Base-by-base conservation (phyloP, 176 grass and related monocot genomes). In the Bothriochloa decipiens region DNA sequence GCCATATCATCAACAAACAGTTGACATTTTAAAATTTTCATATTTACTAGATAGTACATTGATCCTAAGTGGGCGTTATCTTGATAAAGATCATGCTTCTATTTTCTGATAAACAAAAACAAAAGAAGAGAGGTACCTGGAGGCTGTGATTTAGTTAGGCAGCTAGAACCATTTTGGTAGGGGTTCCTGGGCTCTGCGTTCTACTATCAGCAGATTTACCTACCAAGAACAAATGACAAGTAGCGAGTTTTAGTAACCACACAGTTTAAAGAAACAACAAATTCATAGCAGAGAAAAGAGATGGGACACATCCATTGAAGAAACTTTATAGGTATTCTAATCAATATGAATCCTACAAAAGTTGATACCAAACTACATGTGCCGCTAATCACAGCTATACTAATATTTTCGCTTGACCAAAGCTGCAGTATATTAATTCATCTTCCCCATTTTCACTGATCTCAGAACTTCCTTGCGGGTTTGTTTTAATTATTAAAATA, bases 131-230 rank as follows among this genome's bases (percentile, higher is more conserved):
- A 75, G 26, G 45, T 55, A 75, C 72, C 73, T 76, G 46, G 72
- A 74, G 16, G 25, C 45, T 0, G 28, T 27, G 55, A 22, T 13
- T 79, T 8, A 26, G 20, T 35, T 36, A 92, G 81, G 84, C 18
- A 6, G 84, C 81, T 75, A 90, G 7, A 64, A 65, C 91, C 81
- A 90, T 72, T 78, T 12, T 85, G 40, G 45, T 68, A 20, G 74
- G 23, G 37, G 65, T 65, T 60, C 35, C 76, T n/a, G 64, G 42
- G 50, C 55, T 89, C 63, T 85, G 76, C 12, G 15, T 16, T 47
- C 75, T 89, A 53, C 62, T 73, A 25, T 89, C 80, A 37, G 73
- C 22, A 81, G 80, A 20, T 87, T 87, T 90, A 72, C 87, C 91
- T 92, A 39, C 39, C 46, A 75, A 75, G 61, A 50, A 60, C 22